Base-by-base conservation (phyloP, 306 rosid genomes). In the Citrullus amarus region DNA sequence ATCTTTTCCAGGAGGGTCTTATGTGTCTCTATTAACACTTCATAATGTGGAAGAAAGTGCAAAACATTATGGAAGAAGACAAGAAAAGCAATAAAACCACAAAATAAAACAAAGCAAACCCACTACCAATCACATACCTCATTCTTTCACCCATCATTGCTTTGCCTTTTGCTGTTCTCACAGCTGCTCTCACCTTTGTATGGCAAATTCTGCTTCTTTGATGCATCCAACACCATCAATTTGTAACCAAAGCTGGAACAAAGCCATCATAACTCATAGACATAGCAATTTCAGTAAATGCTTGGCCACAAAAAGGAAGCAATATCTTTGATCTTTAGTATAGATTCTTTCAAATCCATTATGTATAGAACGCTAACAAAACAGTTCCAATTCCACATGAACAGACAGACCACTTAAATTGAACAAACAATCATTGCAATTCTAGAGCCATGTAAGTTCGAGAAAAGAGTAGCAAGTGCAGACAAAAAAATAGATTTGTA, bases 11-110 rank as follows among this genome's bases (percentile, higher is more conserved):
- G 34, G 32, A 43, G 48, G 76, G 57, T 13, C 39, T 43, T 4
- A 12, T 71, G 76, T 12, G 76, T 28, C 58, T 6, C 20, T 71
- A 14, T 50, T 25, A 48, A 16, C 56, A 69, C 56, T 44, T 69
- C 56, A 44, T 69, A 69, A 69, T 11, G 75, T 44, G 75, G 76
- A 71, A 71, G 76, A 13, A 46, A 71, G 76, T 71, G 76, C 76
- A 46, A 7, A 68, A 71, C 57, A 71, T 59, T 71, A 48, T 48
- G 58, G 58, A 71, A 71, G 32, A 66, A 44, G 38, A 25, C 57
- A 70, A 6, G 57, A 71, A 71, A 46, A 38, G 59, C 59, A 71
- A 12, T 71, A 71, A 46, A 71, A 46, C 14, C 41, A 71, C 38
- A 25, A 68, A 48, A 41, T 9, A 68, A 68, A 44, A 10, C 54